A percentile compares a stretch with the other conserved stretches of the same genome.
These are phyloP conservation scores for Geranium rotundifolium DNA, from an alignment of 345 rosid species.

Conservation along the genomic window DNA sequence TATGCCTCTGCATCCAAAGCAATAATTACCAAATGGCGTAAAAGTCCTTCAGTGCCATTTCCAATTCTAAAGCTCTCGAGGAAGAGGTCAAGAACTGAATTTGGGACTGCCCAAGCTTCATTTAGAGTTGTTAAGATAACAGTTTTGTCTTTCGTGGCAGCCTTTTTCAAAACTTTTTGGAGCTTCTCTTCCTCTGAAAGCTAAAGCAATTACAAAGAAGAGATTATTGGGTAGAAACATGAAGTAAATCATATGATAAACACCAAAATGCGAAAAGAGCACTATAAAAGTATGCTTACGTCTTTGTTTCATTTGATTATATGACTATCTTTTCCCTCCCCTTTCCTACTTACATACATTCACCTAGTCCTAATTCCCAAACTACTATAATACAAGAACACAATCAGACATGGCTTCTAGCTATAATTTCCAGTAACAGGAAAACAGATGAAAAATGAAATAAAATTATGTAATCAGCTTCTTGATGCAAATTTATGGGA, in stretches of 20 bases:
- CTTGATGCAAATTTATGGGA: too few relatives aligned
- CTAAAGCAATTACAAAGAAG: constrained; percentile 8
- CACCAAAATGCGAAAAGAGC: neutral
- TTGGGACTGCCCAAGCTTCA: constrained; percentile 74
- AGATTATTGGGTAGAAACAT: neutral
- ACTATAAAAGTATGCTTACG: neutral
- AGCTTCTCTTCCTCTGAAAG: constrained; percentile 33
- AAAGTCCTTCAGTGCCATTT: constrained; percentile 39
- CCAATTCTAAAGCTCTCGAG: constrained; percentile 68
- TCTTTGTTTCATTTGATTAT: too few relatives aligned
- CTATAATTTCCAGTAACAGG: too few relatives aligned
- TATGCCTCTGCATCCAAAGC: constrained; percentile 63
- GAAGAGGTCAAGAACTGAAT: constrained; percentile 58
- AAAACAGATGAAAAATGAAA: too few relatives aligned
- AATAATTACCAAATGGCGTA: constrained; percentile 64
- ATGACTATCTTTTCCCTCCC: too few relatives aligned
- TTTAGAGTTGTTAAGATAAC: constrained; percentile 74
- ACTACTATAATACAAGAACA: too few relatives aligned
- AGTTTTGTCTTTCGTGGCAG: constrained; percentile 48
- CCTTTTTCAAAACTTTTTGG: constrained; percentile 39
- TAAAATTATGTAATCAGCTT: too few relatives aligned
- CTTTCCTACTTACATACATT: too few relatives aligned
- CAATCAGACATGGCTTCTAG: too few relatives aligned
- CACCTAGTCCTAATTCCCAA: too few relatives aligned
- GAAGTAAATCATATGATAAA: too few relatives aligned